Base-by-base conservation (phyloP, 2,329 filamentous ascomycete genomes). In the Epichloe baconii region DNA sequence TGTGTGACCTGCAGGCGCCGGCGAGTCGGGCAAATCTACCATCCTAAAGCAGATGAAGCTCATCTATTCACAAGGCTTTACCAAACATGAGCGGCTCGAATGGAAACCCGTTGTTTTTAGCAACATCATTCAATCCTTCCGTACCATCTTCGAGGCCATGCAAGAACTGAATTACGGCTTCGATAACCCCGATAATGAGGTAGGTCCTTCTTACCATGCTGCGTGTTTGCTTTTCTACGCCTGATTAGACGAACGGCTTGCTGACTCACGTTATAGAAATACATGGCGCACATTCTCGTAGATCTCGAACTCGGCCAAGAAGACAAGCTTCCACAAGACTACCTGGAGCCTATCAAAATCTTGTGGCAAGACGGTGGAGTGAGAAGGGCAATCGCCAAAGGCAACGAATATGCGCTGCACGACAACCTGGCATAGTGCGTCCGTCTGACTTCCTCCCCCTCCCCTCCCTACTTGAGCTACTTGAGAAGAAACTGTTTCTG, bases 1-100 rank as follows among this genome's bases (percentile, higher is more conserved):
- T 37, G 19, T 49, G 54, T 57, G 51, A 52, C 38, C n/a, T 56
- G 56, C 59, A 96, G 90, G 91, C 68, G 91, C 91, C 61, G 91
- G 91, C 64, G 91, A 97, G 86, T 70, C 69, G 44, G 69, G 91
- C 58, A 97, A 97, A 71, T 96, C 91, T 8, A 97, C 91, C 1
- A 90, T 97, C 53, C 80, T 97, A 58, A 97, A 97, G 74, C 91
- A 97, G 75, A 97, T 98, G 93, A 91, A 91, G 68, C 83, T 98
- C 68, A 96, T 98, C 61, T 93, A 97, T 67, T 83, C 88, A 14
- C 83, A 89, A 67, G 91, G 93, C 48, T 97, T 97, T 72, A 88
- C 82, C 63, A 86, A 87, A 62, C 82, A 80, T 57, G 93, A 97
- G 68, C 87, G 89, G 67, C 82, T 94, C 57, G 88, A 96, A 74